Percentiles rank a stretch among this genome's conserved stretches.
Conservation (phyloP, 129 eudicot species). For the Escallonia rubra region DNA sequence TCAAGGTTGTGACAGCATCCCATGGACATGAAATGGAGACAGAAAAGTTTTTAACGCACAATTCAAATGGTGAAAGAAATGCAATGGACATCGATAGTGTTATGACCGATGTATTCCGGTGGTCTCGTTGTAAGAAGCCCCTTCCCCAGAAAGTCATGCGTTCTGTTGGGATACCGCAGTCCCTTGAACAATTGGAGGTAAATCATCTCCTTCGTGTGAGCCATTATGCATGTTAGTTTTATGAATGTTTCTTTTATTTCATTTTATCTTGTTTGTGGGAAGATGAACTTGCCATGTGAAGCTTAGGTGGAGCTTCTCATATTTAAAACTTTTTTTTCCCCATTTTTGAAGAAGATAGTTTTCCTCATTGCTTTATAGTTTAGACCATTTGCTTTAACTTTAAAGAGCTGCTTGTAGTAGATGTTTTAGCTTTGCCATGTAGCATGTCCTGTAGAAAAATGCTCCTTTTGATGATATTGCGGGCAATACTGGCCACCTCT, state of each 20-base stretch:
- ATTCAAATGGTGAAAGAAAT: constrained; percentile 43
- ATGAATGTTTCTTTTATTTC: background rate
- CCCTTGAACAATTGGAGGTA: constrained; percentile 86
- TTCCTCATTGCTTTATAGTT: too few relatives aligned
- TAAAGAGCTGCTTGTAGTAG: too few relatives aligned
- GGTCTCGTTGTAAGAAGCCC: constrained; percentile 85
- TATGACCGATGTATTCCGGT: constrained; percentile 65
- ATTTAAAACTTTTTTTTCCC: too few relatives aligned
- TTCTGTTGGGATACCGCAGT: constrained; percentile 74
- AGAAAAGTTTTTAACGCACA: constrained; percentile 31
- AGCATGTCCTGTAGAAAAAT: too few relatives aligned
- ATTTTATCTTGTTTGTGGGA: background rate
- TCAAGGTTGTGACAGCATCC: constrained; percentile 35
- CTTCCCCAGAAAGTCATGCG: constrained; percentile 73
- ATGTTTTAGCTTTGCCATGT: too few relatives aligned
- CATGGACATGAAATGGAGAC: constrained; percentile 39
- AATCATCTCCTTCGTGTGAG: background rate
- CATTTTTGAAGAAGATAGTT: too few relatives aligned
- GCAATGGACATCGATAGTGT: constrained; percentile 35
- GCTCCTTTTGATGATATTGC: too few relatives aligned
- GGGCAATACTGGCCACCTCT: too few relatives aligned
- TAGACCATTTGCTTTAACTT: too few relatives aligned
- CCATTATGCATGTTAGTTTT: too few relatives aligned
- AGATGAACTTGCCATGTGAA: too few relatives aligned
- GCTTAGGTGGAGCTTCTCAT: too few relatives aligned